Evolutionary conservation across 2,329 filamentous ascomycete genomes (phyloP).

Genomic region (Fusarium haematococcum): DNA sequence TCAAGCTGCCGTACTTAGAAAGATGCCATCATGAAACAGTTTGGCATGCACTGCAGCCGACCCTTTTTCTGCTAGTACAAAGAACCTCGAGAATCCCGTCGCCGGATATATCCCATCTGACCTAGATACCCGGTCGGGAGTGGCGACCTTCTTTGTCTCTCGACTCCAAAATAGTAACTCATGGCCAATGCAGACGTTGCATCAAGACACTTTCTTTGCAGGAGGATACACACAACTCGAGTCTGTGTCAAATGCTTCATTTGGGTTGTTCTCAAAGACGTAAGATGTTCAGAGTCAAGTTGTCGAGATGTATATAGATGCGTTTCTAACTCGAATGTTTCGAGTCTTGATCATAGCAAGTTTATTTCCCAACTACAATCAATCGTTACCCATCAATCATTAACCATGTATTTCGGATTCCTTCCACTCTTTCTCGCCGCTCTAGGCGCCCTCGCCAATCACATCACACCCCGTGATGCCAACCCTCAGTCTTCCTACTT

Average conservation of each 20-base stretch:
- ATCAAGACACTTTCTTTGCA: not conserved
- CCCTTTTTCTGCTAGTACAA: not conserved
- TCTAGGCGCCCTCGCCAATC: not conserved
- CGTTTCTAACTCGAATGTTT: not conserved
- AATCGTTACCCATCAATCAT: constrained; percentile 1
- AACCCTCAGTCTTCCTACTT: not conserved
- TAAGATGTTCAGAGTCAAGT: not conserved
- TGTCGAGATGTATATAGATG: not conserved
- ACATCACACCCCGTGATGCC: not conserved
- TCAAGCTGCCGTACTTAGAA: not conserved
- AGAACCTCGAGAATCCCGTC: not conserved
- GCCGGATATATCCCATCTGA: not conserved
- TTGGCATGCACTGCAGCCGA: not conserved
- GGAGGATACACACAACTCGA: not conserved
- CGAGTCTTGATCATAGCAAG: not conserved
- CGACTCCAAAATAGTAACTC: constrained; percentile 1
- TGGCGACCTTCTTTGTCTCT: constrained; percentile 14
- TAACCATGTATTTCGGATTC: not conserved
- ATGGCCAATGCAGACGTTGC: not conserved
- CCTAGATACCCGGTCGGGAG: not conserved
- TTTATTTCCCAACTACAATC: constrained; percentile 1
- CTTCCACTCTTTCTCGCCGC: constrained; percentile 6
- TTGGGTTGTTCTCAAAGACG: not conserved
- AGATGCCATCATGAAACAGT: not conserved
- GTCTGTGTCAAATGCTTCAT: not conserved